These are phyloP conservation scores for Plenodomus biglobosus DNA, from an alignment of 2,329 filamentous ascomycete species.

Conservation along the genomic window DNA sequence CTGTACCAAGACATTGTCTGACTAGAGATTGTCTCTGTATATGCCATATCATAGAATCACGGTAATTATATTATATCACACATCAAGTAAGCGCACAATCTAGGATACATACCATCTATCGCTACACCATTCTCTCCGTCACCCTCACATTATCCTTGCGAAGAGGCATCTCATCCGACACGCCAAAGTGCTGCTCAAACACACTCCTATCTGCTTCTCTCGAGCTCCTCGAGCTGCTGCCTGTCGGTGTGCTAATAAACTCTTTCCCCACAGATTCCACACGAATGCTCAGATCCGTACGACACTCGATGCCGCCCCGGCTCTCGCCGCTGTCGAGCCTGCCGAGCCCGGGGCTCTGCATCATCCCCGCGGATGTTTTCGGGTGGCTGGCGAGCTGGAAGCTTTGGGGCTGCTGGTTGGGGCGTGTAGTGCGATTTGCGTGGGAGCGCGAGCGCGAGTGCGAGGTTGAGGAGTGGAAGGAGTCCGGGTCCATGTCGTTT, in stretches of 20 bases:
- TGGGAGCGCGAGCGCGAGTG: slow-evolving; percentile 19
- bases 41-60: no score
- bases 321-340: slow-evolving; percentile 29
- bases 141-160: not conserved
- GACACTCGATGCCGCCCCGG: slow-evolving; percentile 26
- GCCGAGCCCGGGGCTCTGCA: slow-evolving; percentile 13
- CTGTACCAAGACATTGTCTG: no score
- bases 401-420: slow-evolving; percentile 11
- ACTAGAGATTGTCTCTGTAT: no score
- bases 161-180: not conserved
- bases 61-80: no score
- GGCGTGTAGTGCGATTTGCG: slow-evolving; percentile 4
- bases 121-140: not conserved
- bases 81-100: no score
- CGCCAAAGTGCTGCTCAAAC: not conserved
- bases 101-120: no score
- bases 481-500: slow-evolving; percentile 29
- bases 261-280: not conserved
- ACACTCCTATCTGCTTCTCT: not conserved
- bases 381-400: slow-evolving; percentile 19
- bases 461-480: slow-evolving; percentile 19
- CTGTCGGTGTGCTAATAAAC: not conserved
- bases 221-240: not conserved
- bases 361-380: not conserved
- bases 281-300: slow-evolving; percentile 14